Conservation (phyloP, 2,329 filamentous ascomycete genomes). For the Talaromyces amestolkiae region DNA sequence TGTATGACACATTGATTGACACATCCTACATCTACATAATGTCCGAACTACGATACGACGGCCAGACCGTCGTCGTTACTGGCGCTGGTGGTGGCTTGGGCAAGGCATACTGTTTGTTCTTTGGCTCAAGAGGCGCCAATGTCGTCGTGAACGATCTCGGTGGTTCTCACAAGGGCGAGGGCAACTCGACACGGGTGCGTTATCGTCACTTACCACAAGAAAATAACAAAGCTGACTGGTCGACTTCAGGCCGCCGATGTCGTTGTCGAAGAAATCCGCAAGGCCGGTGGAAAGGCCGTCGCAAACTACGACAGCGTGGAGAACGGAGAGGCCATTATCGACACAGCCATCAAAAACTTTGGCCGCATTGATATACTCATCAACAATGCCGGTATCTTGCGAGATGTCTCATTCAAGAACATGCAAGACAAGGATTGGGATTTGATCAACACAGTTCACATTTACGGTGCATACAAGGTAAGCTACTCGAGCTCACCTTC, state of each 20-base stretch:
- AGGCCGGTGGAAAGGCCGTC: constrained; percentile 88
- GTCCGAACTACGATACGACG: constrained; percentile 78
- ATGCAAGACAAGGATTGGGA: constrained; percentile 98
- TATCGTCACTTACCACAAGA: too few relatives aligned
- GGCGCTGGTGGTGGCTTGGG: constrained; percentile 80
- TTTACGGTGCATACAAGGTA: constrained; percentile 86
- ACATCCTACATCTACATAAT: constrained; percentile 34
- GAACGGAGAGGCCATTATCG: constrained; percentile 91
- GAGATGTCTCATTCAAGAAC: constrained; percentile 97
- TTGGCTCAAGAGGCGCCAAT: constrained; percentile 84
- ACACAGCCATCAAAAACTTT: constrained; percentile 50
- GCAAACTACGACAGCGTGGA: constrained; percentile 88
- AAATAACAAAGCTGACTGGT: background rate
- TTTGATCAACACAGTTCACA: constrained; percentile 86
- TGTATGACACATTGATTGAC: background rate
- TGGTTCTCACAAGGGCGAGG: constrained; percentile 89
- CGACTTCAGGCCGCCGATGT: constrained; percentile 60
- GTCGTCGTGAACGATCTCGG: constrained; percentile 97
- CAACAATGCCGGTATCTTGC: constrained; percentile 96
- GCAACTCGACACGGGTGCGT: constrained; percentile 76
- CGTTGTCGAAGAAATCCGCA: constrained; percentile 57
- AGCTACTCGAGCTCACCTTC: background rate
- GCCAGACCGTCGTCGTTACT: constrained; percentile 84
- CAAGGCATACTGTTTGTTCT: constrained; percentile 83
- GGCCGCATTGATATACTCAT: constrained; percentile 86